Evolutionary conservation across 179 eudicot genomes (phyloP).

Genomic region (Camellia oleifera): DNA sequence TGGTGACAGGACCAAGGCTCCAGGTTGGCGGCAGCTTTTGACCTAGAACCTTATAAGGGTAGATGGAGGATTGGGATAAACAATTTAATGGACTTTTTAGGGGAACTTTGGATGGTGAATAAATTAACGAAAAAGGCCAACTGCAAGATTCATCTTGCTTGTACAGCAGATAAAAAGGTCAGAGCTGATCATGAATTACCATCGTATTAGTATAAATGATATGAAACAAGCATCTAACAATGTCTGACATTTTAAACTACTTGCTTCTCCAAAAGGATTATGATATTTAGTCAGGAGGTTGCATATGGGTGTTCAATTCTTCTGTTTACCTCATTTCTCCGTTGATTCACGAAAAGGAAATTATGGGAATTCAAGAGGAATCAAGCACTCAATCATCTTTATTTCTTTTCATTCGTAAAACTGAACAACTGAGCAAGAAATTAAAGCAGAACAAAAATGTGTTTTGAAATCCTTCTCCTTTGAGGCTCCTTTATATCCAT

Average conservation of each 20-base stretch:
- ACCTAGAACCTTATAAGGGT: background rate
- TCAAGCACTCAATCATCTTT: background rate
- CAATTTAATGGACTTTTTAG: background rate
- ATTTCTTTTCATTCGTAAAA: background rate
- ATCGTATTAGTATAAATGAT: background rate
- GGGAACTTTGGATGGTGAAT: background rate
- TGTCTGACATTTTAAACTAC: background rate
- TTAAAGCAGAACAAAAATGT: background rate
- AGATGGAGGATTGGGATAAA: background rate
- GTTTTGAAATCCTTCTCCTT: background rate
- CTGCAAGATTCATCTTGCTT: background rate
- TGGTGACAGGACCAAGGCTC: background rate
- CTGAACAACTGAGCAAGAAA: background rate
- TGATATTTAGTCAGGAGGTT: background rate
- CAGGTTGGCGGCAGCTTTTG: background rate
- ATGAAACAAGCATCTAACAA: background rate
- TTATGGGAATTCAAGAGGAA: background rate
- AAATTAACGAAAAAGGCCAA: background rate
- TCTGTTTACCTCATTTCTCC: background rate
- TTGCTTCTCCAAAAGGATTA: background rate
- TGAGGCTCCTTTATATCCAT: constrained; percentile 3
- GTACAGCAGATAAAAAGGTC: background rate
- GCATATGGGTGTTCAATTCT: too few relatives aligned
- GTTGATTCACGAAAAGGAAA: background rate
- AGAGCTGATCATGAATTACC: background rate